Evolutionary conservation across 176 grass and related monocot species (phyloP).

Genomic region (Musa troglodytarum): DNA sequence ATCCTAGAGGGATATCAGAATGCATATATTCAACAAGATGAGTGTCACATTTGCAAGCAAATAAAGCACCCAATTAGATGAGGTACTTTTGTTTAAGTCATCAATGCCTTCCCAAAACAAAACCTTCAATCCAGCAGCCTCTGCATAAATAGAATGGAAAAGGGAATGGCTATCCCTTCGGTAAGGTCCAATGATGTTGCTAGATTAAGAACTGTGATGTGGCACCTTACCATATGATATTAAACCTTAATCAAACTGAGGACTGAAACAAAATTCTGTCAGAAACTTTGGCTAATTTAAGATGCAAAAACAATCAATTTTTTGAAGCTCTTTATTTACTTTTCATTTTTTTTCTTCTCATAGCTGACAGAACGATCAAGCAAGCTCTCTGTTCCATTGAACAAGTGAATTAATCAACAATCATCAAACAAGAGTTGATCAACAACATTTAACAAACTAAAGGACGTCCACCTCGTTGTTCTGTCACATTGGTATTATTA

Average conservation of each 20-base stretch:
- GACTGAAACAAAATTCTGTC: neutral
- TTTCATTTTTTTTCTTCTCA: neutral
- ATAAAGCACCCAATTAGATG: too few species aligned
- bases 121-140: neutral
- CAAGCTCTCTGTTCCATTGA: neutral
- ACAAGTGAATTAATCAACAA: neutral
- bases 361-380: neutral
- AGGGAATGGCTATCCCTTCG: too few species aligned
- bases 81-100: too few species aligned
- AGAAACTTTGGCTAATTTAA: neutral
- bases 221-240: neutral
- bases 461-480: constrained; percentile 53
- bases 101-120: neutral
- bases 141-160: too few species aligned
- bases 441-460: neutral
- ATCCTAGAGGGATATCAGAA: too few species aligned
- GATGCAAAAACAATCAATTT: neutral
- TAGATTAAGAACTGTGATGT: too few species aligned
- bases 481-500: constrained; percentile 27
- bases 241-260: neutral
- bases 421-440: constrained; percentile 6
- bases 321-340: neutral
- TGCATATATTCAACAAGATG: too few species aligned
- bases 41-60: too few species aligned
- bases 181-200: too few species aligned